Base-by-base conservation (phyloP, 2,329 filamentous ascomycete species). In the Xylaria sp. region DNA sequence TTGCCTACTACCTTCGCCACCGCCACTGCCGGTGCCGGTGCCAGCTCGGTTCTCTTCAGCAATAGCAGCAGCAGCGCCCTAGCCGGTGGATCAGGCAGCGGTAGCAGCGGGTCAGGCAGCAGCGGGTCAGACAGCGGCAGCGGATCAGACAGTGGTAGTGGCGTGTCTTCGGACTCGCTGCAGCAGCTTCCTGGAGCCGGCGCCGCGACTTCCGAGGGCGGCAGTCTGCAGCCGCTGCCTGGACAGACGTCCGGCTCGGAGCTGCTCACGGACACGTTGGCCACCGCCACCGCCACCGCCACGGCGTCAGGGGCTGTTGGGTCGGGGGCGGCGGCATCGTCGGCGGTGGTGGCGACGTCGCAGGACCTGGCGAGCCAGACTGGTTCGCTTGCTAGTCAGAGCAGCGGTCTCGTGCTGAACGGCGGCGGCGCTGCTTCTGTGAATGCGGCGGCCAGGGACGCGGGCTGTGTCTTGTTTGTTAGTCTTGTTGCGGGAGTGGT, bases 401-500 rank as follows among this genome's bases (percentile, higher is more conserved):
- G 44, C 9, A 63, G 54, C 13, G 33, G 50, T n/a, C 49, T 38
- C 33, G 57, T 38, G 38, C 53, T 44, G 39, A 61, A n/a, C 22
- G 25, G 53, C 27, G 61, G 31, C 15, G 11, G 20, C 13, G 31
- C 27, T 27, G 33, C 20, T 17, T 3, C 55, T 15, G 20, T 50
- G 20, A 70, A 51, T 39, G 71, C 67, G 7, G 72, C 63, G 13
- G 54, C 58, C 1, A 49, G 58, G 44, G 58, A 39, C 2, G 33
- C 45, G 7, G 55, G 53, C 0, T 63, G 61, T 17, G 59, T 29
- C 42, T 25, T 69, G 44, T 17, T 61, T 42, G 58, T 61, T 39
- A 66, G 55, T 42, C 11, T 69, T 25, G 58, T 68, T 10, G 67
- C 57, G 17, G 70, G 69, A 2, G 31, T 58, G 36, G 57, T 56